phyloP scores from a whole-genome alignment of 768 basidiomycete species.

The Sutorius australiensis region DNA sequence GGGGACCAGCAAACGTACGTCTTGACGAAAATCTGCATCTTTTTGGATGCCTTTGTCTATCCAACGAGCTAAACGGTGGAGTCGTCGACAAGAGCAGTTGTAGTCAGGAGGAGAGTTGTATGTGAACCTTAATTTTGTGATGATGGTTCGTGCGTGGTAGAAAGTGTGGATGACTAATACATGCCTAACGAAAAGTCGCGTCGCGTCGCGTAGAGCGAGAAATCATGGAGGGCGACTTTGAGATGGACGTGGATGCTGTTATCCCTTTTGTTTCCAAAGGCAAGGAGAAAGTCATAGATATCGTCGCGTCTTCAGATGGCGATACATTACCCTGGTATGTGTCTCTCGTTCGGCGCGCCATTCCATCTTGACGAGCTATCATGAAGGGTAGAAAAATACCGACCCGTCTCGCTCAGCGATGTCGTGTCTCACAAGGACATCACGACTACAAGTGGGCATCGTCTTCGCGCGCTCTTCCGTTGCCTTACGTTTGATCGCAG shows the following conservation, averaged over 20 bases:
- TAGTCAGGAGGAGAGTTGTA: conserved; percentile 19
- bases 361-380: not conserved
- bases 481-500: conserved; percentile 39
- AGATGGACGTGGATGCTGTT: conserved; percentile 43
- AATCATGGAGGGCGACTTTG: conserved; percentile 56
- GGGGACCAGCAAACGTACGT: conserved; percentile 52
- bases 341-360: conserved; percentile 17
- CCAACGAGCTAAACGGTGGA: conserved; percentile 89
- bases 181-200: not conserved
- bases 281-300: conserved; percentile 62
- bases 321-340: conserved; percentile 85
- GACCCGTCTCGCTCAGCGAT: conserved; percentile 86
- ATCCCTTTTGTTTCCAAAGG: conserved; percentile 46
- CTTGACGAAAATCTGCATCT: conserved; percentile 99
- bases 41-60: conserved; percentile 76
- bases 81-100: conserved; percentile 84
- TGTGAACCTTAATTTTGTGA: conserved; percentile 33
- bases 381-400: conserved; percentile 94
- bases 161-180: conserved; percentile 13
- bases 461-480: not conserved
- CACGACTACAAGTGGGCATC: conserved; percentile 73
- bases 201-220: conserved; percentile 19
- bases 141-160: conserved; percentile 44
- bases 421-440: conserved; percentile 98
- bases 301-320: conserved; percentile 39